Conservation (phyloP, 2,329 filamentous ascomycete genomes). For the Nothopassalora personata region DNA sequence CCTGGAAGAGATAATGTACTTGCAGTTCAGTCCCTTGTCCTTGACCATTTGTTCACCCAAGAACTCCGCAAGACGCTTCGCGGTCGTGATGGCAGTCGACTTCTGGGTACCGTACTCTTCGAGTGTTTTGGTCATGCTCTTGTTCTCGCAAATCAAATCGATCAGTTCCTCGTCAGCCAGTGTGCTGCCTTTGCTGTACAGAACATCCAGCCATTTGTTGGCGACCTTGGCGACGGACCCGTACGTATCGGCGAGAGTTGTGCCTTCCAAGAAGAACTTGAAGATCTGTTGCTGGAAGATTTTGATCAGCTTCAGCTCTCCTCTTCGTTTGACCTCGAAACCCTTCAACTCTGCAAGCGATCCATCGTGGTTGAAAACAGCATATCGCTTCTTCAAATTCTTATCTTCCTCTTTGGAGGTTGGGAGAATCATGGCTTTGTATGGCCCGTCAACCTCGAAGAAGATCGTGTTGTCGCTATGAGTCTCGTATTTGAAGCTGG, state of each 20-base stretch:
- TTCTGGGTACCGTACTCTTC: slow-evolving; percentile 96
- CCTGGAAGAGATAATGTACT: slow-evolving; percentile 91
- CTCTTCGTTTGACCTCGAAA: slow-evolving; percentile 94
- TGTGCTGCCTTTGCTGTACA: slow-evolving; percentile 81
- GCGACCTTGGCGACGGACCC: slow-evolving; percentile 87
- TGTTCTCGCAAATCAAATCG: slow-evolving; percentile 99
- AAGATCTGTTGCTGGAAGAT: slow-evolving; percentile 99
- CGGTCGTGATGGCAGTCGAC: slow-evolving; percentile 98
- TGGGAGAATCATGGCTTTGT: slow-evolving; percentile 93
- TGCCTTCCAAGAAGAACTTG: slow-evolving; percentile 95
- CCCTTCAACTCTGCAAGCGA: slow-evolving; percentile 93
- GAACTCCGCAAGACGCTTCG: slow-evolving; percentile 90
- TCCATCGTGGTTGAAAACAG: slow-evolving; percentile 97
- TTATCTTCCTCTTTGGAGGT: slow-evolving; percentile 99
- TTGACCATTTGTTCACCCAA: slow-evolving; percentile 98
- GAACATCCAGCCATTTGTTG: slow-evolving; percentile 92
- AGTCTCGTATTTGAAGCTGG: slow-evolving; percentile 85
- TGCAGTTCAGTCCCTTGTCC: slow-evolving; percentile 98
- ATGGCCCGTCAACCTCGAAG: slow-evolving; percentile 97
- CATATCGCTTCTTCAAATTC: slow-evolving; percentile 98
- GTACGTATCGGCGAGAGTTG: slow-evolving; percentile 83
- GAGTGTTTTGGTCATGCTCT: slow-evolving; percentile 94
- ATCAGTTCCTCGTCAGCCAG: slow-evolving; percentile 95
- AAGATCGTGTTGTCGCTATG: slow-evolving; percentile 99
- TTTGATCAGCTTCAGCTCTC: slow-evolving; percentile 98